Base-by-base conservation (phyloP, 1,284 basidiomycete species). In the Omphalotus olearius region DNA sequence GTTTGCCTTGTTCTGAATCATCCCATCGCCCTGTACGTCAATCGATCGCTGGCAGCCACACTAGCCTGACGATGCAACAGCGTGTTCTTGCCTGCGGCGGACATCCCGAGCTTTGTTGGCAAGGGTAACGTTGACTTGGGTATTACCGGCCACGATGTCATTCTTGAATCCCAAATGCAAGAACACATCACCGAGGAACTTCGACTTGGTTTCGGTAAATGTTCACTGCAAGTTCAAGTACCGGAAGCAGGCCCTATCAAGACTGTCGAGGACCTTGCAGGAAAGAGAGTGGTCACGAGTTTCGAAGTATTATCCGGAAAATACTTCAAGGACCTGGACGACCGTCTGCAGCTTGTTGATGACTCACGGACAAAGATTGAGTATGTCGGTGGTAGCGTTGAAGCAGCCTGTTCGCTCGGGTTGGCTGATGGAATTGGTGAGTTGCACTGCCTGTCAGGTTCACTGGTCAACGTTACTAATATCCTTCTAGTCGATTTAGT, bases 51-150 rank as follows among this genome's bases (percentile, higher is more conserved):
- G 11, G 37, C 17, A 5, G 11, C 17, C 11, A 6, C 11, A 7
- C 9, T 37, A 25, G 11, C n/a, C 38, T 16, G 5, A 47, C 14
- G 9, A 30, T n/a, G 11, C 14, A 44, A 3, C 66, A 96, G 94
- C 17, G 91, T 99, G 28, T 99, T 99, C 71, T 86, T 99, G 16
- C 96, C 97, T 18, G 97, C 97, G 1, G 80, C 91, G 6, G 97
- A 99, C 65, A 99, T 99, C 58, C 96, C 96, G 10, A 96, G 94
- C 33, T 99, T 98, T 70, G 97, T 99, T 35, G 97, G 93, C 26
- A 93, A 98, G 68, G 96, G 96, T 51, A 93, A 97, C 64, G 91
- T 99, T 62, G 91, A 96, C 65, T 75, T 91, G 28, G 93, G 93
- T 5, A 94, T 96, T 57, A 96, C 93, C 6, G 96, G 96, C 1